Conservation (phyloP, 2,329 filamentous ascomycete species). For the Trichoderma sp. region DNA sequence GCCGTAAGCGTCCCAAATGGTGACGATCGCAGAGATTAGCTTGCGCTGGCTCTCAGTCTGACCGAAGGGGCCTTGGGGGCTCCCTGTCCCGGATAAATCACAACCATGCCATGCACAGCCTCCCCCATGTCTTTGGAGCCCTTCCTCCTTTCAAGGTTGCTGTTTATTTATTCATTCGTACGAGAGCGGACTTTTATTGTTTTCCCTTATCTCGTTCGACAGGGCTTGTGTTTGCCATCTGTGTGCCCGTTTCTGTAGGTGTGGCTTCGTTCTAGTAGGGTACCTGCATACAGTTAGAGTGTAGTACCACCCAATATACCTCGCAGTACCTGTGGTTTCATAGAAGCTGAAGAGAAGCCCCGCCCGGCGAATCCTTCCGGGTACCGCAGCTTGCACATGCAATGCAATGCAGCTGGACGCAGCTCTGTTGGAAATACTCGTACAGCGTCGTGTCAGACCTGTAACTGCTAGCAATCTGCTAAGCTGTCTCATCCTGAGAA, state of each 20-base stretch:
- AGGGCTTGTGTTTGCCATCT: background rate
- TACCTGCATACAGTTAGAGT: background rate
- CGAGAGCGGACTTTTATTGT: background rate
- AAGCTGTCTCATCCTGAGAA: background rate
- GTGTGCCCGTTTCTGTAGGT: background rate
- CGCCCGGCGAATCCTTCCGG: background rate
- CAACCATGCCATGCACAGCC: background rate
- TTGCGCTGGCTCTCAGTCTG: background rate
- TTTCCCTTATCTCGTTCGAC: background rate
- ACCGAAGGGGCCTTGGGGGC: background rate
- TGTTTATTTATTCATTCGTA: background rate
- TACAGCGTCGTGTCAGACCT: background rate
- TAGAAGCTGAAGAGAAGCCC: background rate
- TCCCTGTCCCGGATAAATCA: background rate
- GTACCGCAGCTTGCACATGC: background rate
- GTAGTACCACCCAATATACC: background rate
- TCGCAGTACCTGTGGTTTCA: background rate
- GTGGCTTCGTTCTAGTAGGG: background rate
- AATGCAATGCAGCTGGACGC: background rate
- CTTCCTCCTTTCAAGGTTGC: background rate
- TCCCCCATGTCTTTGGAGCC: background rate
- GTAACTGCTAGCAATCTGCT: background rate
- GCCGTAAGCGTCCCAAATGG: background rate
- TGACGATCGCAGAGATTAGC: background rate
- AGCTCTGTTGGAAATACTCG: background rate